phyloP scores from a whole-genome alignment of 2,329 filamentous ascomycete genomes.

The Myotisia sp. region DNA sequence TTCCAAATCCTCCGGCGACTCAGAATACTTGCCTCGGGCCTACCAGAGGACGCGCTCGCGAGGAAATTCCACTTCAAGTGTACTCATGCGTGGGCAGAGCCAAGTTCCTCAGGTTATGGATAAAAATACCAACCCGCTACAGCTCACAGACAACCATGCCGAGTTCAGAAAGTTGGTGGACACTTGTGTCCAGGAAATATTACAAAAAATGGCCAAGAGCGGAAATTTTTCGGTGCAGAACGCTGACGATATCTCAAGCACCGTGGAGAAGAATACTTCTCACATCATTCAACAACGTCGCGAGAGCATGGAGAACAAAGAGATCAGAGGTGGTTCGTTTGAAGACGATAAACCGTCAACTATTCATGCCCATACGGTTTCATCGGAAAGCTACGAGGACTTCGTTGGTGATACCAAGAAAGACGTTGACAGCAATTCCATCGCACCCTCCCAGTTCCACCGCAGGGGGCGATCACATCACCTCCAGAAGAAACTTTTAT shows the following conservation, averaged over 20 bases:
- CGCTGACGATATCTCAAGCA: slow-evolving; percentile 4
- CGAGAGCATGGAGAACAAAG: background rate
- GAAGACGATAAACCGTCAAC: background rate
- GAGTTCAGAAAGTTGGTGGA: slow-evolving; percentile 10
- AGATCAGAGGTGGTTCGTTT: background rate
- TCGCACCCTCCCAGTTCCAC: slow-evolving; percentile 10
- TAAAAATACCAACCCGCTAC: background rate
- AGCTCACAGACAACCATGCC: slow-evolving; percentile 4
- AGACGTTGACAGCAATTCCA: slow-evolving; percentile 8
- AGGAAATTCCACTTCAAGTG: background rate
- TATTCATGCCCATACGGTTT: background rate
- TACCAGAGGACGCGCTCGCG: background rate
- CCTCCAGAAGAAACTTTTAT: slow-evolving; percentile 24
- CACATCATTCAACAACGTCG: slow-evolving; percentile 1
- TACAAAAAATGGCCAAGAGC: slow-evolving; percentile 10
- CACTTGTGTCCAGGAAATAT: slow-evolving; percentile 10
- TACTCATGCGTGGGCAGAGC: too few relatives aligned
- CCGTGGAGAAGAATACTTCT: slow-evolving; percentile 7
- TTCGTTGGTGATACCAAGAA: slow-evolving; percentile 9
- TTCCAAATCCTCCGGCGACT: background rate
- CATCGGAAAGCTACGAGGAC: slow-evolving; percentile 6
- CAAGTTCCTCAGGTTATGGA: background rate
- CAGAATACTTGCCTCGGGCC: background rate
- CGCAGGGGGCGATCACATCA: slow-evolving; percentile 14
- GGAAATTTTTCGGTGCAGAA: slow-evolving; percentile 3